Evolutionary conservation across 345 rosid genomes (phyloP).

Genomic region (Hibiscus trionum): DNA sequence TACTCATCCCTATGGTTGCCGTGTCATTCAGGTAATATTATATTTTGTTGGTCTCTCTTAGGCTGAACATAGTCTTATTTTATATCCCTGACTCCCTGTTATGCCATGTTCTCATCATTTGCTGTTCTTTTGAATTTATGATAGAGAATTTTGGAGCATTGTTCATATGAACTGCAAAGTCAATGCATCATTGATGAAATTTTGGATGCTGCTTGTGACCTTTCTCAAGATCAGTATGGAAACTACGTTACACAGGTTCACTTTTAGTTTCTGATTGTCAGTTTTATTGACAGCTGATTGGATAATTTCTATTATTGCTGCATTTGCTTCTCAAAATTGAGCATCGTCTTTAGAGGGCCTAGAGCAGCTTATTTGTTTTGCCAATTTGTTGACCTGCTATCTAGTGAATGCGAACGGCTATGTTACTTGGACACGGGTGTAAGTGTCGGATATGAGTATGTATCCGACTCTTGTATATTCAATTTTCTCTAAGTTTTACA

Average conservation of each 20-base stretch:
- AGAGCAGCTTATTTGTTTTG: background rate
- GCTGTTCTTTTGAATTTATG: constrained; percentile 18
- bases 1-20: constrained; percentile 96
- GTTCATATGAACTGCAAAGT: constrained; percentile 64
- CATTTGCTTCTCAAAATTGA: background rate
- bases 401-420: background rate
- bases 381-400: background rate
- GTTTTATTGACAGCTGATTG: background rate
- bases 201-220: constrained; percentile 65
- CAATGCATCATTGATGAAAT: constrained; percentile 85
- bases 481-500: background rate
- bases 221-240: constrained; percentile 97
- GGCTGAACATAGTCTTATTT: constrained; percentile 5
- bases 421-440: background rate
- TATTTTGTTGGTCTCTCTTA: constrained; percentile 7
- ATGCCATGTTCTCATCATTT: background rate
- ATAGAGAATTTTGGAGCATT: constrained; percentile 94
- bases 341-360: background rate
- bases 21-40: constrained; percentile 78
- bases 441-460: background rate
- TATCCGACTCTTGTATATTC: background rate
- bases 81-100: background rate
- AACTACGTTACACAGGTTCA: constrained; percentile 96
- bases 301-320: background rate
- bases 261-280: constrained; percentile 1